Evolutionary conservation across 768 basidiomycete species (phyloP).

Genomic region (Boletus bicolor): DNA sequence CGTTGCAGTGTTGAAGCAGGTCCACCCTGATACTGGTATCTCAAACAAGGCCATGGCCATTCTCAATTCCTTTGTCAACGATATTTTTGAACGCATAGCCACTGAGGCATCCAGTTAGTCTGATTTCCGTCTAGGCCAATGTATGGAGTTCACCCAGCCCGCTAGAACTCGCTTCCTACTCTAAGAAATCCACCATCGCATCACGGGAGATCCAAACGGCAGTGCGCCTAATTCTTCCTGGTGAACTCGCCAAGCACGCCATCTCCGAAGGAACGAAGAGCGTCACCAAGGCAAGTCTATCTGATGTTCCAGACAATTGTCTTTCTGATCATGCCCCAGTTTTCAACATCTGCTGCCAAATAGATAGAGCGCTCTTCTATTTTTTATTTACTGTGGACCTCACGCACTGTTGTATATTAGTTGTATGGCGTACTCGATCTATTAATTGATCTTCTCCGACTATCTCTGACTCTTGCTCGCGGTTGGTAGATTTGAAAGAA

Average conservation of each 20-base stretch:
- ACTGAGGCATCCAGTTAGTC: constrained; percentile 81
- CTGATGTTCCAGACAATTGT: background rate
- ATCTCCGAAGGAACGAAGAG: constrained; percentile 91
- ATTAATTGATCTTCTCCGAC: constrained; percentile 21
- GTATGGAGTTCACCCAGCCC: background rate
- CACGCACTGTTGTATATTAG: constrained; percentile 33
- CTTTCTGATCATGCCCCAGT: constrained; percentile 25
- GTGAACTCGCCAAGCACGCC: constrained; percentile 97
- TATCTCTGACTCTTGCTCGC: background rate
- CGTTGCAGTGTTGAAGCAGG: constrained; percentile 82
- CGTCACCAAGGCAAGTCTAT: constrained; percentile 51
- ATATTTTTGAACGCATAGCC: constrained; percentile 91
- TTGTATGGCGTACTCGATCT: constrained; percentile 30
- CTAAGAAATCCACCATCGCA: constrained; percentile 98
- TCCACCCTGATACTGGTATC: constrained; percentile 98
- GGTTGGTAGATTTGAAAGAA: background rate
- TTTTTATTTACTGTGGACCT: constrained; percentile 15
- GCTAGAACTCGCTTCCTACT: constrained; percentile 92
- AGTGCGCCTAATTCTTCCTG: constrained; percentile 92
- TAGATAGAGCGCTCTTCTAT: constrained; percentile 24
- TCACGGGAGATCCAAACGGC: constrained; percentile 98
- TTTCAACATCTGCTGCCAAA: constrained; percentile 46
- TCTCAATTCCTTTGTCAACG: constrained; percentile 89
- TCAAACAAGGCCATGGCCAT: constrained; percentile 96
- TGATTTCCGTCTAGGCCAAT: background rate